phyloP scores from a whole-genome alignment of 1,139 yeast genomes.

The Pichia sp. region DNA sequence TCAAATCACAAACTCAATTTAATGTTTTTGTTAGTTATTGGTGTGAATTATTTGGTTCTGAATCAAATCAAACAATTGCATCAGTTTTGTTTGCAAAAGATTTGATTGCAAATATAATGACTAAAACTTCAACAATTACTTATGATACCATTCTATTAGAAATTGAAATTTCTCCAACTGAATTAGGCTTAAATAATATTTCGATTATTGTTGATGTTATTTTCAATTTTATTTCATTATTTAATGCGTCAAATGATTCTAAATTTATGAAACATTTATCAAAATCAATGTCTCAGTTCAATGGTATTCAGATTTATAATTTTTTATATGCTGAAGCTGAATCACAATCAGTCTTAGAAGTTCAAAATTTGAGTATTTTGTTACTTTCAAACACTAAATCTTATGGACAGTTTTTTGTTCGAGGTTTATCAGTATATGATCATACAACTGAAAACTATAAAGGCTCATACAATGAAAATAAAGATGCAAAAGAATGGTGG shows the following conservation, averaged over 20 bases:
- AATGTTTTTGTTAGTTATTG: constrained; percentile 37
- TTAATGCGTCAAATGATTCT: constrained; percentile 14
- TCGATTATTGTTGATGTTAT: constrained; percentile 29
- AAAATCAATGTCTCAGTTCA: constrained; percentile 37
- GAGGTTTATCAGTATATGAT: constrained; percentile 34
- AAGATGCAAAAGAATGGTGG: constrained; percentile 36
- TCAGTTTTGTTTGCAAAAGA: constrained; percentile 31
- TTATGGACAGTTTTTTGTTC: constrained; percentile 35
- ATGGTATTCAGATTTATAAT: constrained; percentile 39
- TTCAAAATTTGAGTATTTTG: constrained; percentile 33
- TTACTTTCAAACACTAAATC: constrained; percentile 33
- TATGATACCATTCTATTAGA: constrained; percentile 28
- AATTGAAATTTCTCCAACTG: constrained; percentile 43
- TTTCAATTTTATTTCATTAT: constrained; percentile 20
- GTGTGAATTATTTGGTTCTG: constrained; percentile 60
- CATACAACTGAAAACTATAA: constrained; percentile 18
- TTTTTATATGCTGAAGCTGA: constrained; percentile 36
- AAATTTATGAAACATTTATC: constrained; percentile 30
- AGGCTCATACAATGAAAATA: constrained; percentile 29
- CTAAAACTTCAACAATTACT: constrained; percentile 37
- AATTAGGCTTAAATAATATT: constrained; percentile 33
- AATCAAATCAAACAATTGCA: constrained; percentile 38
- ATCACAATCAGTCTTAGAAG: constrained; percentile 40
- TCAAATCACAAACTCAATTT: constrained; percentile 8
- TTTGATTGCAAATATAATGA: constrained; percentile 33